Conservation (phyloP, 2,329 filamentous ascomycete genomes). For the Pochonia chlamydosporia region DNA sequence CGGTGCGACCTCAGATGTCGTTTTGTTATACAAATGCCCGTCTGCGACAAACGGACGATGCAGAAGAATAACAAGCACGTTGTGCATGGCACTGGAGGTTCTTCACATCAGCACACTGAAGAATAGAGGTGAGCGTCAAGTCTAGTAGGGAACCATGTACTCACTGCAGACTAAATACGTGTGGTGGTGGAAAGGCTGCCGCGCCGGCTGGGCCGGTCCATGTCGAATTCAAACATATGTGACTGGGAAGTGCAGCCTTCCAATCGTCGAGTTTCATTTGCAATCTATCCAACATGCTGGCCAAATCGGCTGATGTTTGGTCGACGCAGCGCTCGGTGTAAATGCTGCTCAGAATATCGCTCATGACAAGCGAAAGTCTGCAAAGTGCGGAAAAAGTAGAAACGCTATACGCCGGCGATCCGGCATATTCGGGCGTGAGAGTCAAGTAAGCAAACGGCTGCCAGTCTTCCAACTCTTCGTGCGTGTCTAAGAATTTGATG, state of each 20-base stretch:
- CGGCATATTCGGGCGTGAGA: slow-evolving; percentile 20
- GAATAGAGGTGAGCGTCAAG: too few species aligned
- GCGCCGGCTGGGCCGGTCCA: slow-evolving; percentile 20
- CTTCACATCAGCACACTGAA: too few species aligned
- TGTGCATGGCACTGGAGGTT: slow-evolving; percentile 45
- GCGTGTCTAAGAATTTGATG: slow-evolving; percentile 40
- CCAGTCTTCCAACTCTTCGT: slow-evolving; percentile 48
- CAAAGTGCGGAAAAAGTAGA: slow-evolving; percentile 37
- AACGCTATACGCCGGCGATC: slow-evolving; percentile 33
- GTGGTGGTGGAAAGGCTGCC: slow-evolving; percentile 32
- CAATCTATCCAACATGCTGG: slow-evolving; percentile 28
- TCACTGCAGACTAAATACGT: slow-evolving; percentile 36
- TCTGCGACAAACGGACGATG: slow-evolving; percentile 48
- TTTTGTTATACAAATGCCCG: slow-evolving; percentile 39
- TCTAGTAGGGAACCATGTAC: too few species aligned
- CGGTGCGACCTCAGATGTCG: too few species aligned
- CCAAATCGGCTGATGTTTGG: slow-evolving; percentile 27
- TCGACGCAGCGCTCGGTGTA: slow-evolving; percentile 37
- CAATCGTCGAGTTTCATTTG: slow-evolving; percentile 36
- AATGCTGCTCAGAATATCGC: slow-evolving; percentile 37
- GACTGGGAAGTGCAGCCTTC: slow-evolving; percentile 32
- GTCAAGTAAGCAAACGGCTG: slow-evolving; percentile 35
- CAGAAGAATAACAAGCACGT: slow-evolving; percentile 46
- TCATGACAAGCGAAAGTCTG: slow-evolving; percentile 40
- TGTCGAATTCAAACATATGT: slow-evolving; percentile 34